A percentile compares a stretch with the other conserved stretches of the same genome.
phyloP scores from a whole-genome alignment of 148 eudicot genomes.

The Rhododendron mucronatum region DNA sequence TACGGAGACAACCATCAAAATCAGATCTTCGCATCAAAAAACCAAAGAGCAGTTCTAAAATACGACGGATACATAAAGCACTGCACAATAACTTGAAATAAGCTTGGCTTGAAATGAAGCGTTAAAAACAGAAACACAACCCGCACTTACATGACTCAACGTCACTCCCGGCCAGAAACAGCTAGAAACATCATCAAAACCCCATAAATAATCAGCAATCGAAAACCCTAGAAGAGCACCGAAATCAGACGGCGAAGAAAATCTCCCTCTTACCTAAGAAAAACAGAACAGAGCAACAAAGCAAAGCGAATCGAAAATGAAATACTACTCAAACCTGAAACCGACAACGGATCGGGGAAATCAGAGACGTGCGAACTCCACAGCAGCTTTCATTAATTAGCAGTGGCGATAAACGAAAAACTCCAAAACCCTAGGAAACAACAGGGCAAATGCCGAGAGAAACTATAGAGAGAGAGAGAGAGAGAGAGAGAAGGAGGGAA shows the following conservation, averaged over 20 bases:
- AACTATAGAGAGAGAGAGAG: not conserved
- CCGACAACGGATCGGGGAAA: not conserved
- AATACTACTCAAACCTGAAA: not conserved
- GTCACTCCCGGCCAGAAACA: not conserved
- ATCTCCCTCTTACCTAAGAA: not conserved
- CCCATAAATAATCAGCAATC: not conserved
- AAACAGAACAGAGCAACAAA: not conserved
- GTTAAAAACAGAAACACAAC: not conserved
- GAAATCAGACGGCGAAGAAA: not conserved
- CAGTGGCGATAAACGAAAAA: not conserved
- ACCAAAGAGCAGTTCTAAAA: not conserved
- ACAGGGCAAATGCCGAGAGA: not conserved
- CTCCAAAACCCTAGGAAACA: conserved; percentile 3
- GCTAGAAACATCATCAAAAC: not conserved
- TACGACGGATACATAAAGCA: not conserved
- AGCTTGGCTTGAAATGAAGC: not conserved
- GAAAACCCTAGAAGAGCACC: not conserved
- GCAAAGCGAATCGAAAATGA: not conserved
- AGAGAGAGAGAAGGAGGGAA: not conserved
- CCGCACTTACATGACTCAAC: not conserved
- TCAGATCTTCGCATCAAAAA: not conserved
- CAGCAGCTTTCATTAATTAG: not conserved
- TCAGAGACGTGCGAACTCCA: not conserved
- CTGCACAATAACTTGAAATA: not conserved
- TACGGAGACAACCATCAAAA: not conserved